A percentile compares a stretch with the other conserved stretches of the same genome.
Conservation (phyloP, 257 asterid species). For the Coffea eugenioides region DNA sequence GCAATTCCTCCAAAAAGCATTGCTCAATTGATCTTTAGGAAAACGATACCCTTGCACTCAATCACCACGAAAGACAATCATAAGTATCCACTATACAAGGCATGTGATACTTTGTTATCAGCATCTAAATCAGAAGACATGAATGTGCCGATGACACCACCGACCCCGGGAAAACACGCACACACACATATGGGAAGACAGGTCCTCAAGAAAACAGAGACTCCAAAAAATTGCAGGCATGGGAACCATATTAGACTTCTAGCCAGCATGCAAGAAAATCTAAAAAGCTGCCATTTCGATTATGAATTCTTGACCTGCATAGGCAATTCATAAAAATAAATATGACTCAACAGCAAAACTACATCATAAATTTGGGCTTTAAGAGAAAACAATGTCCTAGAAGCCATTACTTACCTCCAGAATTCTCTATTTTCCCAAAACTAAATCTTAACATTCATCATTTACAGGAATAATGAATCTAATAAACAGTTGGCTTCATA, state of each 20-base stretch:
- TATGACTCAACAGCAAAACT: background rate
- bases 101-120: background rate
- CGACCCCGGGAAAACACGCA: background rate
- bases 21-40: background rate
- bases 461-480: background rate
- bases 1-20: background rate
- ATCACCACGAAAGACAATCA: background rate
- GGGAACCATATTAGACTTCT: background rate
- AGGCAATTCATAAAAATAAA: background rate
- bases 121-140: background rate
- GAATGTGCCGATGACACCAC: background rate
- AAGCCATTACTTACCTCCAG: background rate
- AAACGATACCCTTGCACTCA: background rate
- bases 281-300: background rate
- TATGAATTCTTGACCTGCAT: background rate
- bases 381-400: background rate
- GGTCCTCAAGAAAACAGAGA: background rate
- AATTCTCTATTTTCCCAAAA: background rate
- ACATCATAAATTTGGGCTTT: background rate
- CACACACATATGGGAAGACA: too few relatives aligned
- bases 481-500: background rate
- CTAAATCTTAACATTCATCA: background rate
- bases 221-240: too few relatives aligned
- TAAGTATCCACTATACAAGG: background rate
- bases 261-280: background rate